phyloP scores from a whole-genome alignment of 495 filamentous ascomycete genomes.

The Coniosporium apollinis region DNA sequence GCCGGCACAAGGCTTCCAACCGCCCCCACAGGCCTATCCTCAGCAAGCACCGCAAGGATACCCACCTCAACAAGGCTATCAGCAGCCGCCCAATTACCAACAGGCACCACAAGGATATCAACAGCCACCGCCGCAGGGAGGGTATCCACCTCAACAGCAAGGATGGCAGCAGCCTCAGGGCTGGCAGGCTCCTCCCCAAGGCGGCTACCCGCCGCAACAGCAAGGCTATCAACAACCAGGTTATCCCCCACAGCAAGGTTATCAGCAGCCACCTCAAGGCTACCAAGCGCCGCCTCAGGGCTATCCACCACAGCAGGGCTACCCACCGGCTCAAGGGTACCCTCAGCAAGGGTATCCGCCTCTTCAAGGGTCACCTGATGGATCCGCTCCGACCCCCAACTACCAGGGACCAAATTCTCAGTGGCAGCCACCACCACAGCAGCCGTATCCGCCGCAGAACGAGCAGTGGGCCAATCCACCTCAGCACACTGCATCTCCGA shows the following conservation, averaged over 20 bases:
- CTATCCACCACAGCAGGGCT: slow-evolving; percentile 5
- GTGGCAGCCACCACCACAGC: slow-evolving; percentile 3
- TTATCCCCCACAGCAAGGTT: slow-evolving; percentile 3
- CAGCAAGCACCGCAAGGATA: slow-evolving; percentile 1
- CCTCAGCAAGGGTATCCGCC: slow-evolving; percentile 10
- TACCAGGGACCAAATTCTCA: slow-evolving; percentile 2
- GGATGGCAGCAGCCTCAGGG: slow-evolving; percentile 8
- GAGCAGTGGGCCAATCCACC: slow-evolving; percentile 2
- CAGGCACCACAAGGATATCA: slow-evolving; percentile 4
- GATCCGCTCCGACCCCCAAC: background rate
- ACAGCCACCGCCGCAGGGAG: slow-evolving; percentile 9
- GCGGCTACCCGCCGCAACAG: slow-evolving; percentile 8
- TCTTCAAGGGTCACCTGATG: background rate
- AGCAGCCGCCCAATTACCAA: slow-evolving; percentile 5
- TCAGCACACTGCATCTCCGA: slow-evolving; percentile 1
- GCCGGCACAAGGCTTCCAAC: slow-evolving; percentile 1
- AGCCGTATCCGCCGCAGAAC: slow-evolving; percentile 1
- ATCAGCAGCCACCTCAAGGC: slow-evolving; percentile 3
- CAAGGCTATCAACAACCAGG: slow-evolving; percentile 6
- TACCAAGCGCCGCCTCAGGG: slow-evolving; percentile 9
- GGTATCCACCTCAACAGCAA: slow-evolving; percentile 4
- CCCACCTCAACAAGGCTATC: slow-evolving; percentile 8
- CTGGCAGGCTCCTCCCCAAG: slow-evolving; percentile 9
- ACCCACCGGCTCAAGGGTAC: slow-evolving; percentile 8
- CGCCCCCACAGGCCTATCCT: slow-evolving; percentile 1